Base-by-base conservation (phyloP, 1,284 basidiomycete species). In the Tylopilus orsonianus region DNA sequence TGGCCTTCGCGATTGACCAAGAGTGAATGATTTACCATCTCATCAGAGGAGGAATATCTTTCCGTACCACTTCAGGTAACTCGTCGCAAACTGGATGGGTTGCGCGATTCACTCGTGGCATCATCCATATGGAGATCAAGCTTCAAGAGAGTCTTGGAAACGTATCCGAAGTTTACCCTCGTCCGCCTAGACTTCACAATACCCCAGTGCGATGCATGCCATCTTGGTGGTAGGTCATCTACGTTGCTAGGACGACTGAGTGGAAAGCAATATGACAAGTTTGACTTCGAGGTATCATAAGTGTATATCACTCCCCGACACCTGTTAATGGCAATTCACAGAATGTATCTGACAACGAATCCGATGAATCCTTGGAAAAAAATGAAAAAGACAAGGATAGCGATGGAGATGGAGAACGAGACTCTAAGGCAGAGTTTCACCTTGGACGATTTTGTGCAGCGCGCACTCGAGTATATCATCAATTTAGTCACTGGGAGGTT, bases 401-500 rank as follows among this genome's bases (percentile, higher is more conserved):
- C 2, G 64, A 66, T 13, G 43, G 56, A 16, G 57, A 66, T 10
- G 44, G 56, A 35, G 65, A 67, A 16, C 53, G 64, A 42, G 54
- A 64, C 27, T 48, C 57, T 8, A 56, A 51, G 27, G 38, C 44
- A 48, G 43, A 41, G 35, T 75, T 83, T 58, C 65, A 82, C 57
- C 71, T 90, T 19, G 90, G 91, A 16, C 76, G 83, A 38, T 90
- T 88, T 65, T 93, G 91, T 64, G 85, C 83, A 2, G 70, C 71
- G 34, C 75, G 90, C 46, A 82, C 85, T 2, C 68, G 71, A 50
- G 77, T 84, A 19, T 93, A 81, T 60, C 90, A 94, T 64, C 70
- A 77, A 48, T 82, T 93, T 62, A 79, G 76, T 8, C 91, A 94
- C 59, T 94, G 92, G 91, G 88, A 90, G 82, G 91, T 91, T 57